Conservation (phyloP, 1,139 yeast genomes). For the Diutina neorugosa region DNA sequence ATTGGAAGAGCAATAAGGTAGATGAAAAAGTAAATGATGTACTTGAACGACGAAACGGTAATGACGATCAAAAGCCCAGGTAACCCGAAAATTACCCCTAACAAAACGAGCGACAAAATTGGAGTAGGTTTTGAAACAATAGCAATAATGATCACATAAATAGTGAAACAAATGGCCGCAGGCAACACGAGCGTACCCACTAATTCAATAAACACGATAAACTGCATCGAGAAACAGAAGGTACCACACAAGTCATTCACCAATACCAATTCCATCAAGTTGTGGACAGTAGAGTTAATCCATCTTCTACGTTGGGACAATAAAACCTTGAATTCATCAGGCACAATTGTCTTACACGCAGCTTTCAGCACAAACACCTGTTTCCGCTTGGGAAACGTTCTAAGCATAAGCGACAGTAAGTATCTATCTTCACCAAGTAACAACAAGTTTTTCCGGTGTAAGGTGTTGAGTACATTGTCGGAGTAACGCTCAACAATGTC, state of each 20-base stretch:
- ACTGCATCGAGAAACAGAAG: slow-evolving; percentile 95
- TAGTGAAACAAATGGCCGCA: slow-evolving; percentile 78
- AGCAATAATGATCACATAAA: slow-evolving; percentile 70
- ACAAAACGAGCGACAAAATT: slow-evolving; percentile 60
- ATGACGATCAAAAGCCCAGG: slow-evolving; percentile 84
- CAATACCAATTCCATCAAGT: slow-evolving; percentile 78
- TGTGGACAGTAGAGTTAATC: slow-evolving; percentile 96
- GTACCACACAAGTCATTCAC: slow-evolving; percentile 94
- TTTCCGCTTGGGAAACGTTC: slow-evolving; percentile 86
- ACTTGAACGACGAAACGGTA: slow-evolving; percentile 71
- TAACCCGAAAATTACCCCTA: slow-evolving; percentile 76
- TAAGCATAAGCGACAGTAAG: slow-evolving; percentile 78
- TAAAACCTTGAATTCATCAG: slow-evolving; percentile 67
- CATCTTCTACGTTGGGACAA: slow-evolving; percentile 95
- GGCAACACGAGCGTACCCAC: slow-evolving; percentile 89
- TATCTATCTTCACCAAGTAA: slow-evolving; percentile 91
- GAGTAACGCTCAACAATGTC: slow-evolving; percentile 93
- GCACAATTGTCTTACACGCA: slow-evolving; percentile 88
- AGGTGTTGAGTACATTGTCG: slow-evolving; percentile 76
- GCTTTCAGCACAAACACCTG: slow-evolving; percentile 94
- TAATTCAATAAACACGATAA: slow-evolving; percentile 76
- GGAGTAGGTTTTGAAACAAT: slow-evolving; percentile 80
- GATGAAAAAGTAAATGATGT: slow-evolving; percentile 70
- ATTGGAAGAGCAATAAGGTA: slow-evolving; percentile 79
- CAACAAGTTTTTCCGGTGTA: slow-evolving; percentile 81